These are phyloP conservation scores for Mycena indigotica DNA, from an alignment of 768 basidiomycete species.

Conservation along the genomic window DNA sequence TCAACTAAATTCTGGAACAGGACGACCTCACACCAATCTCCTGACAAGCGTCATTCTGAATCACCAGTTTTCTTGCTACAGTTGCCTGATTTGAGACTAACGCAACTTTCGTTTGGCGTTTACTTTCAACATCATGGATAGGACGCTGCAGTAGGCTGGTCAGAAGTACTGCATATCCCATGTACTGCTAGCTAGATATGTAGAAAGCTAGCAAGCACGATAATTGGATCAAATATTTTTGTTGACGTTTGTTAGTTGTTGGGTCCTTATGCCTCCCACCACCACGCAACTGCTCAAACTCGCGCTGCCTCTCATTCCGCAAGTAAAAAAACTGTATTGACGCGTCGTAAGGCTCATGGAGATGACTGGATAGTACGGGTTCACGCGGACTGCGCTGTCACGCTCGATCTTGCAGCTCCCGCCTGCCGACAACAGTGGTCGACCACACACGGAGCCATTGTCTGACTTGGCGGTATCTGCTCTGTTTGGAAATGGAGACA, in stretches of 20 bases:
- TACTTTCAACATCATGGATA: background rate
- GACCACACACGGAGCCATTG: conserved; percentile 53
- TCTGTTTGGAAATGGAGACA: conserved; percentile 71
- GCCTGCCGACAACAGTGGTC: conserved; percentile 20
- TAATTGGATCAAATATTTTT: background rate
- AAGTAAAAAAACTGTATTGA: conserved; percentile 6
- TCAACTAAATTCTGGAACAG: too few species aligned
- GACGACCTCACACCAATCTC: too few species aligned
- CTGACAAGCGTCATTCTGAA: too few species aligned
- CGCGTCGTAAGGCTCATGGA: background rate
- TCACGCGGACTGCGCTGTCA: conserved; percentile 71
- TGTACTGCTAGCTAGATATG: background rate
- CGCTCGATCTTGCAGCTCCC: conserved; percentile 62
- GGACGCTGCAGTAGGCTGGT: background rate
- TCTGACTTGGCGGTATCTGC: conserved; percentile 70
- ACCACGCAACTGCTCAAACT: conserved; percentile 54
- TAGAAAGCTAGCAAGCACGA: background rate
- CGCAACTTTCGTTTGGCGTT: background rate
- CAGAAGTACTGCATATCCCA: background rate
- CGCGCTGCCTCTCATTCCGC: conserved; percentile 60
- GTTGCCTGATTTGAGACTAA: background rate
- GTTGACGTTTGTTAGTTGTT: background rate
- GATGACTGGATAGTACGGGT: conserved; percentile 56
- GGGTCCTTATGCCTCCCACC: background rate
- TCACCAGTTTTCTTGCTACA: too few species aligned